Base-by-base conservation (phyloP, 805 yeast genomes). In the Barnettozyma wickerhamii region DNA sequence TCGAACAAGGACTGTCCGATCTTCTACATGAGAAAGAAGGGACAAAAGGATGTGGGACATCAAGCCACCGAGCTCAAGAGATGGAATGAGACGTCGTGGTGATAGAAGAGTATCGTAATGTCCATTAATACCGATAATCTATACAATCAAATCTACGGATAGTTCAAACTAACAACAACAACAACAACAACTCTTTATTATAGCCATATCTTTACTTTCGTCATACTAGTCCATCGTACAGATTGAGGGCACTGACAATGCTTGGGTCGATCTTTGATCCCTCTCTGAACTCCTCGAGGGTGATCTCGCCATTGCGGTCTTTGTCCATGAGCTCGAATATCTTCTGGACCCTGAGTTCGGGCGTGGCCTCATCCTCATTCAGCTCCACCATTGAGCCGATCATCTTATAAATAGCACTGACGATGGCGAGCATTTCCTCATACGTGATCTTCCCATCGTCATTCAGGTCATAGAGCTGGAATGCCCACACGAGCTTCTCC, bases 1-100 rank as follows among this genome's bases (percentile, higher is more conserved):
- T 81, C 96, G 0, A 88, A 91, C 51, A 89, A 90, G 51, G 98
- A 93, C 62, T 93, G 99, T 66, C 96, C 97, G 2, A 93, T 93
- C 28, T 93, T 93, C 56, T 93, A 93, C 61, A 93, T 93, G 99
- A 74, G 99, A 56, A 90, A 66, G 31, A 69, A 69, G 45, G 69
- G 67, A 14, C 68, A 59, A 45, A 69, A 69, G 35, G 72, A 65
- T 43, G 54, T 67, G 14, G 63, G 63, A 35, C 68, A 64, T 23
- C 69, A 67, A 40, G 51, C 66, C 9, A 51, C 47, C 17, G 69
- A 65, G 38, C 47, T 68, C 20, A 63, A 66, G 41, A 68, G 66
- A 49, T 69, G 74, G 74, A 53, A 56, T 35, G 60, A 55, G 7
- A 56, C 61, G 1, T 20, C 46, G 3, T 56, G 61, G 61, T 56